Conservation (phyloP, 495 filamentous ascomycete genomes). For the Xylaria bambusicola region DNA sequence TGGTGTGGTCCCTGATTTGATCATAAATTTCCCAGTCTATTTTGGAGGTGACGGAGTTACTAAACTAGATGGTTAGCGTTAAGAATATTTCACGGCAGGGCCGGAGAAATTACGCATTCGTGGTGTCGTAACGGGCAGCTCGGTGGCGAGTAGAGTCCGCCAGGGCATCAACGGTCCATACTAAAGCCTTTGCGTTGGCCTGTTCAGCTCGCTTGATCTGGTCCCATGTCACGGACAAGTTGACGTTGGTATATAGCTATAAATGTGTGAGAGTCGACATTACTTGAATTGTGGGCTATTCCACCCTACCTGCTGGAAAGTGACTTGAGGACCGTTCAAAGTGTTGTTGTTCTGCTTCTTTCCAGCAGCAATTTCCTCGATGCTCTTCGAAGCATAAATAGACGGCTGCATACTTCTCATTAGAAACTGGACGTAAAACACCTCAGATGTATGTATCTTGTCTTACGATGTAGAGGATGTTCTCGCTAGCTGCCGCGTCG, state of each 20-base stretch:
- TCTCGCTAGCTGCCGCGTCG: slow-evolving; percentile 22
- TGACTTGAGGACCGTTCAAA: slow-evolving; percentile 14
- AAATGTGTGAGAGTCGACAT: no score
- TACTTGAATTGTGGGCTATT: no score
- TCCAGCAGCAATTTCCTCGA: slow-evolving; percentile 13
- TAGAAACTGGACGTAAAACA: slow-evolving; percentile 5
- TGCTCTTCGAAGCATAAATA: neutral
- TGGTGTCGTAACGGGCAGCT: slow-evolving; percentile 35
- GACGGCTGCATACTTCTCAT: neutral
- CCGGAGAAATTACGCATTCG: slow-evolving; percentile 29
- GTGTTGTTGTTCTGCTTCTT: slow-evolving; percentile 24
- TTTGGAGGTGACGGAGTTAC: neutral
- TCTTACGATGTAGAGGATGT: slow-evolving; percentile 30
- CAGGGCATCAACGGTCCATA: slow-evolving; percentile 44
- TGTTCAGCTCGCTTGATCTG: neutral
- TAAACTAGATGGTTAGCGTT: neutral
- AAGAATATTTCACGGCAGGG: no score
- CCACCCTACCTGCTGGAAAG: slow-evolving; percentile 16
- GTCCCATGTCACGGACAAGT: no score
- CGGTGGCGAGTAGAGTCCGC: slow-evolving; percentile 42
- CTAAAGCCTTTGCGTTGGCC: slow-evolving; percentile 35
- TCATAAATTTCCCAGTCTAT: slow-evolving; percentile 33
- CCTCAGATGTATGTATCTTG: neutral
- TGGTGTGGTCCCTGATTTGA: slow-evolving; percentile 23
- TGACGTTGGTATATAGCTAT: no score